Percentiles rank a stretch among this genome's conserved stretches.
Evolutionary conservation across 495 filamentous ascomycete genomes (phyloP).

Genomic region (Cercophora newfieldiana): DNA sequence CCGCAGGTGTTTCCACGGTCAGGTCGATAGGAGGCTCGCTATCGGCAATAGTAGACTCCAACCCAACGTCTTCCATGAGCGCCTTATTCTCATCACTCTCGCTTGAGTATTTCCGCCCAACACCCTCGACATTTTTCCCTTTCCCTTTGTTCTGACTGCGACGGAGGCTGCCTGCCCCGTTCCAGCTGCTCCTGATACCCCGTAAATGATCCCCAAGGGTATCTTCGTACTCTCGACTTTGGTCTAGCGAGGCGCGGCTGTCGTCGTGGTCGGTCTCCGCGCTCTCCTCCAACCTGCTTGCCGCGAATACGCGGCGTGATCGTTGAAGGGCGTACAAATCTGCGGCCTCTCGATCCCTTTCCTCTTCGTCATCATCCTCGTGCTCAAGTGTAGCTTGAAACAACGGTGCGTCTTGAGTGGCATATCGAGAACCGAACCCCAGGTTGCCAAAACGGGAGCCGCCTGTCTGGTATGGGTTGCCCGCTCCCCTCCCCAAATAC

Average conservation of each 20-base stretch:
- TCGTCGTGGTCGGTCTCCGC: slow-evolving; percentile 74
- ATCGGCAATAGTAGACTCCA: slow-evolving; percentile 64
- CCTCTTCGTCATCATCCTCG: slow-evolving; percentile 84
- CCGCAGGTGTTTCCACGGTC: slow-evolving; percentile 50
- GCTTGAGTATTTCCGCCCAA: slow-evolving; percentile 29
- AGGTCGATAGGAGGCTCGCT: slow-evolving; percentile 62
- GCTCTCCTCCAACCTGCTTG: slow-evolving; percentile 74
- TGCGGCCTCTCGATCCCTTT: slow-evolving; percentile 87
- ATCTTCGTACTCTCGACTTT: slow-evolving; percentile 54
- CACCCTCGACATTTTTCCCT: slow-evolving; percentile 44
- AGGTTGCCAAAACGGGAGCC: slow-evolving; percentile 71
- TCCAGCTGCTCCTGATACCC: slow-evolving; percentile 64
- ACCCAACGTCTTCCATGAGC: slow-evolving; percentile 82
- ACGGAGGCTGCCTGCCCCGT: slow-evolving; percentile 47
- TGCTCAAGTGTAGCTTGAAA: slow-evolving; percentile 83
- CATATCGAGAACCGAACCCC: slow-evolving; percentile 70
- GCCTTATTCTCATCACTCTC: slow-evolving; percentile 61
- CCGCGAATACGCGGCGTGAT: slow-evolving; percentile 84
- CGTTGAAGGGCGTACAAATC: slow-evolving; percentile 89
- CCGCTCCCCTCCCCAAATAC: slow-evolving; percentile 36
- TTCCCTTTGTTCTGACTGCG: slow-evolving; percentile 33
- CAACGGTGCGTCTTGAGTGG: slow-evolving; percentile 78
- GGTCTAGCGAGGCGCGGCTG: slow-evolving; percentile 54
- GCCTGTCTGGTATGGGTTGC: slow-evolving; percentile 71
- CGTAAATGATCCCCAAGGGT: slow-evolving; percentile 43